A percentile compares a stretch with the other conserved stretches of the same genome.
phyloP scores from a whole-genome alignment of 305 asterid genomes.

The Lippia alba region DNA sequence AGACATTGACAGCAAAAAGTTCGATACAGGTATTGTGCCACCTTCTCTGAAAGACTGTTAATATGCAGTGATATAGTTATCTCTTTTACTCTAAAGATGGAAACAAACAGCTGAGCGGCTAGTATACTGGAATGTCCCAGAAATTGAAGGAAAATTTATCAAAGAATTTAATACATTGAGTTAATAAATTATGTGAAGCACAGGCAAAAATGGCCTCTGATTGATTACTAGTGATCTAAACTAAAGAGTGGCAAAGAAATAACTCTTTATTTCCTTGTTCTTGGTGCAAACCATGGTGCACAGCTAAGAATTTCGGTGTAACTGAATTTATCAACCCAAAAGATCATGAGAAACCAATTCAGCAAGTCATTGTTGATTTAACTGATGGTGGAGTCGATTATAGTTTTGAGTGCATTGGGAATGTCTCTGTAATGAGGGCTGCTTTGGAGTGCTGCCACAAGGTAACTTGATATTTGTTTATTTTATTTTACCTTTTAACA shows the following conservation, averaged over 20 bases:
- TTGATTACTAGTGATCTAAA: background rate
- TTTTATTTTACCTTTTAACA: background rate
- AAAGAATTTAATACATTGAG: background rate
- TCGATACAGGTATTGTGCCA: conserved; percentile 59
- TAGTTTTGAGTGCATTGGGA: conserved; percentile 99
- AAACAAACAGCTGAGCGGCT: background rate
- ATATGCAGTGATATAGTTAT: background rate
- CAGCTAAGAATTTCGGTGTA: conserved; percentile 93
- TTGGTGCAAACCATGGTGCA: conserved; percentile 24
- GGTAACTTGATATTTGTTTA: conserved; percentile 45
- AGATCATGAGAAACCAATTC: conserved; percentile 94
- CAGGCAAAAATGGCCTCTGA: too few species aligned
- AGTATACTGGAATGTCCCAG: background rate
- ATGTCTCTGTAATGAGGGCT: conserved; percentile 89
- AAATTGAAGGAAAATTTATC: too few species aligned
- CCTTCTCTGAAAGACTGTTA: conserved; percentile 1
- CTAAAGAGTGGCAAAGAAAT: conserved; percentile 3
- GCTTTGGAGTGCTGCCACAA: conserved; percentile 99
- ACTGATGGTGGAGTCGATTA: conserved; percentile 99
- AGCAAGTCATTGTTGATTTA: conserved; percentile 86
- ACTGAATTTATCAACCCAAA: conserved; percentile 96
- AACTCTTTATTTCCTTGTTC: conserved; percentile 21
- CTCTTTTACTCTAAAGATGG: background rate
- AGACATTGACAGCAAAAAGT: conserved; percentile 90
- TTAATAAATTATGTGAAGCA: background rate